These are phyloP conservation scores for Tolypocladium tundrense DNA, from an alignment of 2,329 filamentous ascomycete genomes.

Conservation along the genomic window DNA sequence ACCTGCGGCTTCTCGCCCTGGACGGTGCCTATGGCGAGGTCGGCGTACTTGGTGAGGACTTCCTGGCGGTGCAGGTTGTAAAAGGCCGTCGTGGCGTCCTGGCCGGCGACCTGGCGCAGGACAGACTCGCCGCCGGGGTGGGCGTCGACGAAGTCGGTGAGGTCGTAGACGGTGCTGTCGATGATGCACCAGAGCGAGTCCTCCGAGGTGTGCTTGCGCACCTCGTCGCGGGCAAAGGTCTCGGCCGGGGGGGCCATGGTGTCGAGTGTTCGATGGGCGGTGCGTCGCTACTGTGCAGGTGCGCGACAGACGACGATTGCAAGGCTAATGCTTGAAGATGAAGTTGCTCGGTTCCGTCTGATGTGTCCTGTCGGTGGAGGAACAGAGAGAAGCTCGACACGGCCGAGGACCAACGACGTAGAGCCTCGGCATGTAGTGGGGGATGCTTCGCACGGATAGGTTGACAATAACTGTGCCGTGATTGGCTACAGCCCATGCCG, in stretches of 20 bases:
- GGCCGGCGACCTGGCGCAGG: constrained; percentile 68
- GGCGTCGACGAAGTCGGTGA: constrained; percentile 74
- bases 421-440: neutral
- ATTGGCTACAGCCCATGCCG: neutral
- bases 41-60: constrained; percentile 70
- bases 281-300: neutral
- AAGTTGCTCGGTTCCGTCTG: neutral
- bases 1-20: constrained; percentile 66
- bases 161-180: constrained; percentile 79
- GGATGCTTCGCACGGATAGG: neutral
- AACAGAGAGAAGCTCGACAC: neutral
- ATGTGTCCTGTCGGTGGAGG: neutral
- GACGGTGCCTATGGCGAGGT: constrained; percentile 66
- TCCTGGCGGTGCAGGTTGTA: constrained; percentile 91
- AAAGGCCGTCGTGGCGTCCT: constrained; percentile 72
- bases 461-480: neutral
- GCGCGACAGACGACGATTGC: neutral
- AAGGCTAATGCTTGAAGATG: neutral
- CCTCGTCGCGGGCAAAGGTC: constrained; percentile 51
- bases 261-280: neutral
- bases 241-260: constrained; percentile 29
- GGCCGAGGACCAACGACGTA: neutral
- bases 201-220: constrained; percentile 65
- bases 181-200: constrained; percentile 77
- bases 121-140: constrained; percentile 78